Evolutionary conservation across 169 alveolate genomes (phyloP).

Genomic region (Theileria annulata): DNA sequence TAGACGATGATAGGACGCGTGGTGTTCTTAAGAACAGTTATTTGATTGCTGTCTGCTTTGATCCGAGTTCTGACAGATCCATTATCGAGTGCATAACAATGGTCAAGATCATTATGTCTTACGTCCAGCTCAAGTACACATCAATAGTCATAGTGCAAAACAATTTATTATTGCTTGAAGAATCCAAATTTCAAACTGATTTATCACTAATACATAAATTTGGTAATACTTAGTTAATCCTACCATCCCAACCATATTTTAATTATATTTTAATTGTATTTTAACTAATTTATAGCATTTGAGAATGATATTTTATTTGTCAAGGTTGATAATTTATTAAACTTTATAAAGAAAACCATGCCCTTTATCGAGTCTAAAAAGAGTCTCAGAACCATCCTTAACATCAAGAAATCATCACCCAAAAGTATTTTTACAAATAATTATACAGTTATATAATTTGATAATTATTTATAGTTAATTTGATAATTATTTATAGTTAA

Average conservation of each 20-base stretch:
- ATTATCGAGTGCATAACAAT: slow-evolving; percentile 43
- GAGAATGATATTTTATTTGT: slow-evolving; percentile 53
- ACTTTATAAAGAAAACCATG: slow-evolving; percentile 40
- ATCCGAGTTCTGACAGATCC: slow-evolving; percentile 57
- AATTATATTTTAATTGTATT: background rate
- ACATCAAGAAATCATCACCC: background rate
- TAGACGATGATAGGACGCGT: slow-evolving; percentile 49
- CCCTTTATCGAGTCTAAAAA: slow-evolving; percentile 53
- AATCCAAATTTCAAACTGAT: slow-evolving; percentile 17
- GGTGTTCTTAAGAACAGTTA: slow-evolving; percentile 27
- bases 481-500: too few relatives aligned
- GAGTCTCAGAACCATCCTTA: slow-evolving; percentile 25
- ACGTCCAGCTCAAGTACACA: slow-evolving; percentile 46
- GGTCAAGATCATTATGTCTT: slow-evolving; percentile 36
- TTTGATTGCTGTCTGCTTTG: slow-evolving; percentile 53
- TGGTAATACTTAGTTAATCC: background rate
- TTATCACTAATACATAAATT: slow-evolving; percentile 13
- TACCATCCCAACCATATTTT: background rate
- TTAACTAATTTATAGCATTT: slow-evolving; percentile 17
- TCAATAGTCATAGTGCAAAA: slow-evolving; percentile 54
- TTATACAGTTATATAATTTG: too few relatives aligned
- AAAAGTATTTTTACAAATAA: background rate
- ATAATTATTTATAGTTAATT: background rate
- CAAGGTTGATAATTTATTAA: slow-evolving; percentile 45
- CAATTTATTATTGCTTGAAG: slow-evolving; percentile 49